Evolutionary conservation across 1,139 yeast genomes (phyloP).

Genomic region (Taphrina pruni): DNA sequence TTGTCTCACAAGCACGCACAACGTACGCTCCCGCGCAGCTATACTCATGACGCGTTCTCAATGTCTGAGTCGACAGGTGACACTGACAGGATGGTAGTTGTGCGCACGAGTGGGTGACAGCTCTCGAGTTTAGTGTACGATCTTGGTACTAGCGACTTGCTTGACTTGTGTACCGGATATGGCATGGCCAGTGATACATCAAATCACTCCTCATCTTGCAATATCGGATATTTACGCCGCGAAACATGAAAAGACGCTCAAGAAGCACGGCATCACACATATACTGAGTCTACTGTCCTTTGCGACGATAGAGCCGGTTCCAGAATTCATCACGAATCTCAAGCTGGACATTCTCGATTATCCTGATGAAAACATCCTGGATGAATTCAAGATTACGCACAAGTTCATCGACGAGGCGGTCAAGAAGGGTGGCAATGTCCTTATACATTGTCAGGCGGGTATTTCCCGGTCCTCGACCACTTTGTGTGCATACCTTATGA

Average conservation of each 20-base stretch:
- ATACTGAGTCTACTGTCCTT: conserved; percentile 32
- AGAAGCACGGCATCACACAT: conserved; percentile 30
- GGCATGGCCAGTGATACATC: conserved; percentile 31
- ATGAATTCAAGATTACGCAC: conserved; percentile 60
- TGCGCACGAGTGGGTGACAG: too few relatives aligned
- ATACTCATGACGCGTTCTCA: too few relatives aligned
- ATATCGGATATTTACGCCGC: conserved; percentile 38
- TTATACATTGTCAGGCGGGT: conserved; percentile 40
- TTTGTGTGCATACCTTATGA: conserved; percentile 40
- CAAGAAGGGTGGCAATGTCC: conserved; percentile 28
- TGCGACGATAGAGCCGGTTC: conserved; percentile 31
- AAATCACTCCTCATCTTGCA: conserved; percentile 23
- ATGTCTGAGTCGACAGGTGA: too few relatives aligned
- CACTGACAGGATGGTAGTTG: too few relatives aligned
- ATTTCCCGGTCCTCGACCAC: conserved; percentile 33
- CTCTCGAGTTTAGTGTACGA: too few relatives aligned
- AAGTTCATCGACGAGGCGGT: conserved; percentile 44
- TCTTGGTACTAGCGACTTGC: neutral
- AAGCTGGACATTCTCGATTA: conserved; percentile 48
- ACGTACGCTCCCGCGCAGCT: neutral
- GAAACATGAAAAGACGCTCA: conserved; percentile 21
- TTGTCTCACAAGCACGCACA: conserved; percentile 9
- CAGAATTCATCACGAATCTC: conserved; percentile 27
- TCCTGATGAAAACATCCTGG: conserved; percentile 61
- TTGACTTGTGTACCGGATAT: neutral